Base-by-base conservation (phyloP, 441 rosid genomes). In the Sinapis alba region DNA sequence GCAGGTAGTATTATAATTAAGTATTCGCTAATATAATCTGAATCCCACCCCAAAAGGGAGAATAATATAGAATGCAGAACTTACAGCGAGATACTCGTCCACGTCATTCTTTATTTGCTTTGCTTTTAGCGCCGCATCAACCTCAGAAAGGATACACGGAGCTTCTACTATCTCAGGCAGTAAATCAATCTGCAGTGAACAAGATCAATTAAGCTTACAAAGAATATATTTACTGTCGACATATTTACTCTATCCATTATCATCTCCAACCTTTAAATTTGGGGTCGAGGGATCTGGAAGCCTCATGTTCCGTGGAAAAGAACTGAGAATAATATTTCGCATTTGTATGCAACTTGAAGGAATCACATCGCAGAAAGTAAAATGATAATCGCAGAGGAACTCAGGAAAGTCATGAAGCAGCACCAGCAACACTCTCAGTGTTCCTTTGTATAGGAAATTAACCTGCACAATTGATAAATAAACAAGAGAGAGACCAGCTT, bases 291-390 rank as follows among this genome's bases (percentile, higher is more conserved):
- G 98, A 84, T 96, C 99, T 0, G 98, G 98, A 41, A 96, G 89
- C 91, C 98, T 94, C 99, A 94, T 96, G 84, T 87, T 92, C 75
- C 89, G 90, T 1, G 99, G 99, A 78, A 96, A 94, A 32, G 98
- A 97, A 81, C 98, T 90, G 53, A 96, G 96, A 80, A 96, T 87
- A 61, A 96, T 94, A 78, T 96, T 96, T 38, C 98, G 96, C 99
- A 94, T 94, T 79, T 96, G 98, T 79, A 94, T 94, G 89, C 98
- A 96, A 86, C 98, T 96, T 62, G 98, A 91, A 73, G 99, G 99
- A 81, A 96, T 94, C 83, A 92, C 97, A 82, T 96, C 98, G 82
- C 98, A 96, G 80, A 94, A 89, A 45, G 96, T 88, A 82, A 96
- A 90, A 87, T 96, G 98, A 86, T 88, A 96, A 83, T 92, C 99